A percentile compares a stretch with the other conserved stretches of the same genome.
These are phyloP conservation scores for Prunus mume DNA, from an alignment of 306 rosid genomes.

Conservation along the genomic window DNA sequence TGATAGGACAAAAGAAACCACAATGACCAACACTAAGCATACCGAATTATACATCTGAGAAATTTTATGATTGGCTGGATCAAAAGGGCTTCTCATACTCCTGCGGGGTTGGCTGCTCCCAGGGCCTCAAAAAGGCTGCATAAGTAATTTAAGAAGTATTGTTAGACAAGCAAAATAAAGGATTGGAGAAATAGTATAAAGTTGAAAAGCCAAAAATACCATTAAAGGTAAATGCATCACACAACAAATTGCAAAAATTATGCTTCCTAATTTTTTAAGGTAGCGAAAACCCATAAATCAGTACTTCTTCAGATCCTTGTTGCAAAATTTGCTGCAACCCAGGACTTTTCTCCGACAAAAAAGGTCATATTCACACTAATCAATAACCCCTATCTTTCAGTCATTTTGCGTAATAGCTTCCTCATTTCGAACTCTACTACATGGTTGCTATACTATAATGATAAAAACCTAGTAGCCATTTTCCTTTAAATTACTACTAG, in stretches of 20 bases:
- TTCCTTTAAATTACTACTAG: neutral
- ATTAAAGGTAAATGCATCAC: neutral
- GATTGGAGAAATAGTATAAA: neutral
- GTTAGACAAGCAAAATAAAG: constrained; percentile 15
- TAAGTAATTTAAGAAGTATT: constrained; percentile 12
- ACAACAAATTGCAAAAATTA: neutral
- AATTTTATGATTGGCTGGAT: constrained; percentile 23
- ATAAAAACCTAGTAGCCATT: neutral
- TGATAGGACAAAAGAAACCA: constrained; percentile 12
- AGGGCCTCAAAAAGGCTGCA: constrained; percentile 63
- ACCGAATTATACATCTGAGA: constrained; percentile 34
- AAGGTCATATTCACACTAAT: neutral
- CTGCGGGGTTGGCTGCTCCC: constrained; percentile 85
- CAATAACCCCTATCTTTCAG: neutral
- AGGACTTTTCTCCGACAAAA: neutral
- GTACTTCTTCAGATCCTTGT: neutral
- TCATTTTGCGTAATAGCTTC: no score
- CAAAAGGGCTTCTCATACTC: constrained; percentile 77
- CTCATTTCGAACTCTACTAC: neutral
- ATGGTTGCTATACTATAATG: neutral
- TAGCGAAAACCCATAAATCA: neutral
- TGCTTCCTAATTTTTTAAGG: neutral
- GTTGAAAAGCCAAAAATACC: neutral
- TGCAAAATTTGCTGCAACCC: neutral
- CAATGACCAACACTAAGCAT: constrained; percentile 36